These are phyloP conservation scores for Boletus rubescentipes DNA, from an alignment of 768 basidiomycete species.

Conservation along the genomic window DNA sequence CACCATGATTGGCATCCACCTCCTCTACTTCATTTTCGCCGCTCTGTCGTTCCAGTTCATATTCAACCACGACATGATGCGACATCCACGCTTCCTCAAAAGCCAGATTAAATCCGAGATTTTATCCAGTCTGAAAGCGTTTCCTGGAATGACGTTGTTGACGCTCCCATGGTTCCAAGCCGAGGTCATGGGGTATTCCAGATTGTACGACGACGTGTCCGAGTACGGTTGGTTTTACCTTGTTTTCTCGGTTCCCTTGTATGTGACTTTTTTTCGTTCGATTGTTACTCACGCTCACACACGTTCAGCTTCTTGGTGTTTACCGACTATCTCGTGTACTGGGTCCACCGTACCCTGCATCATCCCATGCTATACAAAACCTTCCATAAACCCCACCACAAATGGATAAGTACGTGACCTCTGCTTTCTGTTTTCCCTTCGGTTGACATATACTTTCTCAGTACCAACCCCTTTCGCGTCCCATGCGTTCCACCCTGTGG, in stretches of 20 bases:
- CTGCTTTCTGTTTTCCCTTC: not conserved
- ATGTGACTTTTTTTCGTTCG: conserved; percentile 26
- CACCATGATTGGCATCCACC: conserved; percentile 77
- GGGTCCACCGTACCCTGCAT: conserved; percentile 93
- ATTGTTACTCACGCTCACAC: not conserved
- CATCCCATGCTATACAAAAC: conserved; percentile 83
- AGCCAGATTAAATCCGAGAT: conserved; percentile 88
- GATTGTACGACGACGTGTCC: conserved; percentile 72
- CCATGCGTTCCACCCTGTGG: conserved; percentile 95
- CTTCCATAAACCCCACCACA: conserved; percentile 97
- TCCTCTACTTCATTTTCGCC: conserved; percentile 91
- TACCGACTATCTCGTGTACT: conserved; percentile 94
- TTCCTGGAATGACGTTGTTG: conserved; percentile 78
- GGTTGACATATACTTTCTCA: conserved; percentile 32
- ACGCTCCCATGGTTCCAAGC: conserved; percentile 94
- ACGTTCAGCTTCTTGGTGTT: conserved; percentile 66
- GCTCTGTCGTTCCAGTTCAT: conserved; percentile 77
- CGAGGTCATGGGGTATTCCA: conserved; percentile 84
- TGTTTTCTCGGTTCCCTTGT: conserved; percentile 67
- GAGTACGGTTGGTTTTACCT: conserved; percentile 81
- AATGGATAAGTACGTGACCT: conserved; percentile 80
- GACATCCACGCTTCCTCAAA: conserved; percentile 89
- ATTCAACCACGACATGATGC: conserved; percentile 95
- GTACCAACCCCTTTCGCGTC: conserved; percentile 98
- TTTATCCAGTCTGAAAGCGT: conserved; percentile 63